Evolutionary conservation across 345 rosid species (phyloP), one percentile per base, ranked within the genome.

Genomic region (Gossypium rotundifolium): DNA sequence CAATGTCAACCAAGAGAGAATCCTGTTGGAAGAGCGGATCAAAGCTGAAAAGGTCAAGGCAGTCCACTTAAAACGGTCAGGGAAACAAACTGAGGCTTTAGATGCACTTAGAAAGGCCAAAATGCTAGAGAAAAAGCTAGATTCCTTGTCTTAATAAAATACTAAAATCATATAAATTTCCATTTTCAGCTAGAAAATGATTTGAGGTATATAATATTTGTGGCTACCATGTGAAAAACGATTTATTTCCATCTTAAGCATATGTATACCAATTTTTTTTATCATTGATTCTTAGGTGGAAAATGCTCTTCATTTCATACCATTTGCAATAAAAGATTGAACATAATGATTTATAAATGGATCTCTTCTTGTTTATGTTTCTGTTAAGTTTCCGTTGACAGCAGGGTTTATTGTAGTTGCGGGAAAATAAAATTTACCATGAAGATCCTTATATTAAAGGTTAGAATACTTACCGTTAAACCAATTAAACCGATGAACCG

Each of bases 61-160:
- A 20, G 81, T 91, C 62, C 90, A 79, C 71, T 73, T 91, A 77
- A 95, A 86, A 78, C 90, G 92, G 40, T 79, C 93, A 46, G 98
- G 98, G 78, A 91, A 95, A 82, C 97, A 95, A 88, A 84, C 84
- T 0, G 99, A 93, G 81, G 99, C 98, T 46, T 78, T 91, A 81
- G 97, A 90, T 76, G 91, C 99, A 33, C 88, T 95, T 72, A 90
- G 96, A 25, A 88, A 81, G 65, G 93, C 97, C 16, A 95, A 91
- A 79, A 63, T 85, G 38, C 89, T 80, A 13, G 97, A 91, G 78
- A 91, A 88, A 87, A 93, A 89, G 82, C 84, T 93, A 72, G 85
- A 81, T 55, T 76, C 88, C 40, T 76, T 84, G 82, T 71, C 75
- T 38, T 79, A 66, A 61, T 74, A 52, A 33, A 33, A 76, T 14